A percentile compares a stretch with the other conserved stretches of the same genome.
phyloP scores from a whole-genome alignment of 2,329 filamentous ascomycete genomes.

The Curvularia sp. region DNA sequence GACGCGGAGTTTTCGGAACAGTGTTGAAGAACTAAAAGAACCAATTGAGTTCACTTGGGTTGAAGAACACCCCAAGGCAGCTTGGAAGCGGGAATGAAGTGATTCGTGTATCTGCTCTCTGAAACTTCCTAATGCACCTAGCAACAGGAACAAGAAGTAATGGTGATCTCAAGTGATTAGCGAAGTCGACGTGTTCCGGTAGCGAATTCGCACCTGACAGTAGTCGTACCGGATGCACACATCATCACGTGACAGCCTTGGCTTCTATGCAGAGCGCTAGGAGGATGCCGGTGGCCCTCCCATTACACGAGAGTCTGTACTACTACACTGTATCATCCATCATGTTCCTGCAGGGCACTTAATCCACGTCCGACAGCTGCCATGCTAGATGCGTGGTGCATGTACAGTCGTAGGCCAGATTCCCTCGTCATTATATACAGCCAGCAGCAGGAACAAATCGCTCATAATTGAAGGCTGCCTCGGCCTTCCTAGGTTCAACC shows the following conservation, averaged over 20 bases:
- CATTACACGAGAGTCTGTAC: background rate
- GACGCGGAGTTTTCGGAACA: background rate
- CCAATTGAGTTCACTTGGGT: background rate
- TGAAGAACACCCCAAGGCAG: background rate
- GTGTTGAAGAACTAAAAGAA: no score
- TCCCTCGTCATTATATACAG: background rate
- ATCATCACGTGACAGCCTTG: background rate
- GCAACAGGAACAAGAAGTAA: background rate
- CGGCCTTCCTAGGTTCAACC: background rate
- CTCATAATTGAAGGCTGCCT: background rate
- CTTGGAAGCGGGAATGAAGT: background rate
- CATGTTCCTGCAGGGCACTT: background rate
- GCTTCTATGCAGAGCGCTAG: background rate
- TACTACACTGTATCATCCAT: background rate
- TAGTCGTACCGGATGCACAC: background rate
- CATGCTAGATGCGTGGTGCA: background rate
- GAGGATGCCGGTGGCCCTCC: background rate
- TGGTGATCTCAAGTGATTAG: background rate
- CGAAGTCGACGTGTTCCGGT: background rate
- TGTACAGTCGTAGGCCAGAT: constrained; percentile 1
- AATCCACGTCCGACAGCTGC: background rate
- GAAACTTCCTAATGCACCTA: background rate
- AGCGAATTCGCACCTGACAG: background rate
- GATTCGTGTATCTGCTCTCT: background rate
- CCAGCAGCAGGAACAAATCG: background rate